Evolutionary conservation across 2,329 filamentous ascomycete species (phyloP).

Genomic region (Aspergillus sp.): DNA sequence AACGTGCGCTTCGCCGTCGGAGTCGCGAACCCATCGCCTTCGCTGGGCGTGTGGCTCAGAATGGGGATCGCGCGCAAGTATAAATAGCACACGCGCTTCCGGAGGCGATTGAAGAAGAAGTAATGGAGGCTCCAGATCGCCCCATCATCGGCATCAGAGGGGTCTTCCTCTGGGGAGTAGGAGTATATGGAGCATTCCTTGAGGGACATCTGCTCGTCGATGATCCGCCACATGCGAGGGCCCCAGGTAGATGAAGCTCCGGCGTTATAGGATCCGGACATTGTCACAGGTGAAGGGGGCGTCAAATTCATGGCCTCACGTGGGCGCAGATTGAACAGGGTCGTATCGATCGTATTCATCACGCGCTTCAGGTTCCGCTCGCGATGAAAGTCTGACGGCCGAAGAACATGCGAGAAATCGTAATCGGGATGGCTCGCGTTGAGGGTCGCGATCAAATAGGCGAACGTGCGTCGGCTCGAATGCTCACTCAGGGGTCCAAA

Average conservation of each 20-base stretch:
- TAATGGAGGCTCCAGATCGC: constrained; percentile 95
- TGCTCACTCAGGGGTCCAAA: constrained; percentile 89
- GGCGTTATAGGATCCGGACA: constrained; percentile 48
- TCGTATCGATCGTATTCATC: constrained; percentile 84
- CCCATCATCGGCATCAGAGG: constrained; percentile 89
- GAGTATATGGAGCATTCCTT: constrained; percentile 86
- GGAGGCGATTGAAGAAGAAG: constrained; percentile 93
- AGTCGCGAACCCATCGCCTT: constrained; percentile 31
- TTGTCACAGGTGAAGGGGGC: constrained; percentile 40
- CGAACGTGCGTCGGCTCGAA: constrained; percentile 86
- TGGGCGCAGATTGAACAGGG: constrained; percentile 80
- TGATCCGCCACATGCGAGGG: constrained; percentile 84
- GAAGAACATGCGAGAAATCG: constrained; percentile 90
- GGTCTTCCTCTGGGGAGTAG: constrained; percentile 85
- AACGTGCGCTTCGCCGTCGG: constrained; percentile 47
- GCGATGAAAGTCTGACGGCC: constrained; percentile 84
- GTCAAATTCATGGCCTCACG: constrained; percentile 45
- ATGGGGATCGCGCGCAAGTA: constrained; percentile 81
- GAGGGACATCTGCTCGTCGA: constrained; percentile 93
- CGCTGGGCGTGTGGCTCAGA: constrained; percentile 67
- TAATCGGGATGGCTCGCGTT: constrained; percentile 97
- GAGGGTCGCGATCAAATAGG: constrained; percentile 92
- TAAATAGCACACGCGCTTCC: constrained; percentile 91
- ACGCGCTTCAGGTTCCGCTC: constrained; percentile 77
- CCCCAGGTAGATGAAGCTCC: constrained; percentile 70